Evolutionary conservation across 2,329 filamentous ascomycete genomes (phyloP).

Genomic region (Arthrobotrys sphaeroides): DNA sequence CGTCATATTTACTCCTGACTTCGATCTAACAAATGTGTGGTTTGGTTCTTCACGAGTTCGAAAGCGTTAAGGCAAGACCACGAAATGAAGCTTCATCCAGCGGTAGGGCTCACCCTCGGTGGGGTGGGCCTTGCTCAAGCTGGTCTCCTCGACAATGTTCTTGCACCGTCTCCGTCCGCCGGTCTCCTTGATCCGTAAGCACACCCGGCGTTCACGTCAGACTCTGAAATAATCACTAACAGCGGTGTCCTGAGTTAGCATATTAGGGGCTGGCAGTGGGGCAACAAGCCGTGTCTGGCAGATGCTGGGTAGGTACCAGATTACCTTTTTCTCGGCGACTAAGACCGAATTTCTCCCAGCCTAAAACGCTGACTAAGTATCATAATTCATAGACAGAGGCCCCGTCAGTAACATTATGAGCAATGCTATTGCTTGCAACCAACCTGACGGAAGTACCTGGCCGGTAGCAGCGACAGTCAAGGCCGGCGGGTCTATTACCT

Average conservation of each 20-base stretch:
- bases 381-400: neutral
- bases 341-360: no score
- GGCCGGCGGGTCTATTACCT: slow-evolving; percentile 21
- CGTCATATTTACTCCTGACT: neutral
- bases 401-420: slow-evolving; percentile 34
- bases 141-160: neutral
- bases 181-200: neutral
- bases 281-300: neutral
- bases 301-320: neutral
- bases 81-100: slow-evolving; percentile 1
- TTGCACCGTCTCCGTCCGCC: neutral
- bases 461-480: slow-evolving; percentile 12
- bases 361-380: neutral
- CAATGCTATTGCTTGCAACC: slow-evolving; percentile 33
- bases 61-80: neutral
- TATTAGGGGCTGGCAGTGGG: neutral
- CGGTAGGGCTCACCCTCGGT: slow-evolving; percentile 1
- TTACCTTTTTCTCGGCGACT: neutral
- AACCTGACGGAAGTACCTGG: slow-evolving; percentile 29
- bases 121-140: slow-evolving; percentile 15
- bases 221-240: neutral
- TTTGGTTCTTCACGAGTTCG: neutral
- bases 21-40: neutral
- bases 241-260: neutral
- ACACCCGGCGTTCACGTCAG: neutral